Percentiles rank a stretch among this genome's conserved stretches.
These are phyloP conservation scores for Starmerella floricola DNA, from an alignment of 805 yeast species.

Conservation along the genomic window DNA sequence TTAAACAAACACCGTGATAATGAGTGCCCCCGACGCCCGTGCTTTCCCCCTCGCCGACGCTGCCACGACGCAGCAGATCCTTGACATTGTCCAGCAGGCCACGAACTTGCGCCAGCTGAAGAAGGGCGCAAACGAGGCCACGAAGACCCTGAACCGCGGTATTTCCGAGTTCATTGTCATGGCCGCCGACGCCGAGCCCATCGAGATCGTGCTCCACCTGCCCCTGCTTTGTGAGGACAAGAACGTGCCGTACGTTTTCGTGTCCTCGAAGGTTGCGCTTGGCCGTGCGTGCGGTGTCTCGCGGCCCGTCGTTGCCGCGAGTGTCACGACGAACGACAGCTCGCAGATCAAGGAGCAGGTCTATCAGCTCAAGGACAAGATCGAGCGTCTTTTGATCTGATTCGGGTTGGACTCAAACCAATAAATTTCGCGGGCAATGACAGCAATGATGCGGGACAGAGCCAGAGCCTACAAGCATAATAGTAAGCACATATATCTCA, in stretches of 20 bases:
- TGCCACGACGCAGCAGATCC: slow-evolving; percentile 86
- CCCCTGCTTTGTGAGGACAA: slow-evolving; percentile 98
- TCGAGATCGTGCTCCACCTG: slow-evolving; percentile 92
- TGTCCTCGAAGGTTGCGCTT: slow-evolving; percentile 94
- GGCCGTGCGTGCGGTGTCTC: slow-evolving; percentile 99
- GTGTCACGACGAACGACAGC: slow-evolving; percentile 96
- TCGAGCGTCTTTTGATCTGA: slow-evolving; percentile 92
- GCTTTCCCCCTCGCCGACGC: slow-evolving; percentile 99
- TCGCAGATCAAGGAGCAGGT: slow-evolving; percentile 95
- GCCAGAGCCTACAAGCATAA: slow-evolving; percentile 22
- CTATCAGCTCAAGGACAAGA: slow-evolving; percentile 95
- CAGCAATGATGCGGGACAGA: slow-evolving; percentile 24
- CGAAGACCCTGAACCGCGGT: slow-evolving; percentile 98
- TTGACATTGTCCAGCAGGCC: slow-evolving; percentile 96
- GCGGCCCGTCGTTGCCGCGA: slow-evolving; percentile 97
- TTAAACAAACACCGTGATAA: no score
- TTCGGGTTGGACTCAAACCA: no score
- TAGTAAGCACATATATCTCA: no score
- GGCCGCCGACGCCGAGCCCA: slow-evolving; percentile 99
- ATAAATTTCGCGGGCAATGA: no score
- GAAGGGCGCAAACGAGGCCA: slow-evolving; percentile 99
- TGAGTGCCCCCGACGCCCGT: slow-evolving; percentile 65
- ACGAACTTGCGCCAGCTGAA: slow-evolving; percentile 95
- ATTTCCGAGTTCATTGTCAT: slow-evolving; percentile 96
- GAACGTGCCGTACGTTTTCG: slow-evolving; percentile 98